Evolutionary conservation across 306 rosid species (phyloP), one percentile per base, ranked within the genome.

Genomic region (Carpinus fangiana): DNA sequence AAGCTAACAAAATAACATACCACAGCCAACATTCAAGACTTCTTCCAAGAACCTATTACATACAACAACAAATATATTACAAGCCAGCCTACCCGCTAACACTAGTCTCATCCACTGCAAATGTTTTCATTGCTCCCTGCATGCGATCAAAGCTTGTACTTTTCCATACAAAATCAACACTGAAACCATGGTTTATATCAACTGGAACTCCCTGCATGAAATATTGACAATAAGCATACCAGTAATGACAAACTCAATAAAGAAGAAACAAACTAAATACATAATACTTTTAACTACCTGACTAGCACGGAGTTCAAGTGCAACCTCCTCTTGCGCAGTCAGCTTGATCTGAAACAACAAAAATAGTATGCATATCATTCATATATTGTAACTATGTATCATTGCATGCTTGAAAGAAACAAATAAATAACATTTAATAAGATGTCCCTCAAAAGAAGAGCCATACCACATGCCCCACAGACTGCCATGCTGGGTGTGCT

Each of bases 401-500:
- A 71, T n/a, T 76, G 47, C 10, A 47, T 16, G 18, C 51, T 41
- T 54, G 41, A 51, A 43, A 59, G 12, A 18, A 57, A 17, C 16
- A 41, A 47, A 48, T 47, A 66, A 16, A 72, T 8, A n/a, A 1
- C 8, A 78, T 41, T 45, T 13, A 26, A 26, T 51, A n/a, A 7
- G 41, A 14, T 72, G 31, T 13, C n/a, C 43, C 23, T 17, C 71
- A 61, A 70, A 10, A 68, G 73, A 73, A 34, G 72, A 36, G 50
- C 3, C 92, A 53, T 96, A 96, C 99, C 91, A 96, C 99, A 79
- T 96, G 99, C 67, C 99, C 99, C 77, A 96, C 99, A 73, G 99
- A 93, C 84, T 96, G 98, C 99, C 99, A 96, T 4, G 99, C 97
- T 60, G 99, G 99, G 88, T 96, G 99, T 54, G 96, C 98, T 59